Percentiles rank a stretch among this genome's conserved stretches.
These are phyloP conservation scores for Phyllachora maydis DNA, from an alignment of 2,329 filamentous ascomycete species.

Conservation along the genomic window DNA sequence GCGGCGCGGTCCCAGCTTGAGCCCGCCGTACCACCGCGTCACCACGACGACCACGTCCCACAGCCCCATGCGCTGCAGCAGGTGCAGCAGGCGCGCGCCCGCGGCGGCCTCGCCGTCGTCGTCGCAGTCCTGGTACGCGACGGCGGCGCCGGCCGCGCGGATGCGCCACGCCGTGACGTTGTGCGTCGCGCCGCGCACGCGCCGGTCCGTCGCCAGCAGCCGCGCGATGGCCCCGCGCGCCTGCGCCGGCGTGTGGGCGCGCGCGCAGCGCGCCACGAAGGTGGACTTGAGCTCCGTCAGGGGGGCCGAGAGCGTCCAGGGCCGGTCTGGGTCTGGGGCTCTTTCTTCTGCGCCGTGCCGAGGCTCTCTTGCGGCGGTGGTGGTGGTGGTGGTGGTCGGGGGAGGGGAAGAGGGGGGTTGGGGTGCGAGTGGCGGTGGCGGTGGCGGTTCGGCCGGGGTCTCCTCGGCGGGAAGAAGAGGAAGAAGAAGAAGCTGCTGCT, in stretches of 20 bases:
- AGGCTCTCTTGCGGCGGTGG: neutral
- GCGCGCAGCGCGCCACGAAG: conserved; percentile 62
- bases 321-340: conserved; percentile 14
- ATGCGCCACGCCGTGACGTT: conserved; percentile 95
- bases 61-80: conserved; percentile 87
- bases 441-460: no score
- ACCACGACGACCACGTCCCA: conserved; percentile 91
- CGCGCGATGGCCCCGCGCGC: conserved; percentile 53
- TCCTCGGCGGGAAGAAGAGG: no score
- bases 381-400: no score
- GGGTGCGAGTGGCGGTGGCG: no score
- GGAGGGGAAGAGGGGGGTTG: no score
- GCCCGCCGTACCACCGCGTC: conserved; percentile 84
- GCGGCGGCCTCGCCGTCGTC: conserved; percentile 93
- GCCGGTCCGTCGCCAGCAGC: conserved; percentile 64
- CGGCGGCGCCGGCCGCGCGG: conserved; percentile 30
- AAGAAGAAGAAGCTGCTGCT: no score
- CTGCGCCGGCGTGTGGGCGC: conserved; percentile 47
- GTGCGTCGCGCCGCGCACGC: conserved; percentile 70
- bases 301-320: conserved; percentile 57
- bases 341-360: conserved; percentile 2
- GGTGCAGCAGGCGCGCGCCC: conserved; percentile 62
- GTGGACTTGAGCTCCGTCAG: conserved; percentile 70
- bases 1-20: conserved; percentile 70
- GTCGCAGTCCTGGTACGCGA: conserved; percentile 75